phyloP scores from a whole-genome alignment of 495 filamentous ascomycete species.

The Penicillium egyptiacum region DNA sequence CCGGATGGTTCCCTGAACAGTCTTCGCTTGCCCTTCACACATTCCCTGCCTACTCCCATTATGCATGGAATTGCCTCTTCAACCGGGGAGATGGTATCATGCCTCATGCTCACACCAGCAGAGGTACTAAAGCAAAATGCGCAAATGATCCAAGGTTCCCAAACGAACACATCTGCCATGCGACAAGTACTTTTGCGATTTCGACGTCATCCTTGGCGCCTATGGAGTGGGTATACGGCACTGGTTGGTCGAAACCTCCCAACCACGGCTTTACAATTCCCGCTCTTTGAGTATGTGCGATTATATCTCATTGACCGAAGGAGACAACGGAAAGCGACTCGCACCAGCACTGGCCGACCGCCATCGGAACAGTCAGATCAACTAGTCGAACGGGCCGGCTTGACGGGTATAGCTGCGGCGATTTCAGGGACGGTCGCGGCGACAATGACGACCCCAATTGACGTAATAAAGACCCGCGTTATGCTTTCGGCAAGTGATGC shows the following conservation, averaged over 20 bases:
- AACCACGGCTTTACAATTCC: slow-evolving; percentile 86
- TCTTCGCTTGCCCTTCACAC: slow-evolving; percentile 33
- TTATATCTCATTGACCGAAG: slow-evolving; percentile 40
- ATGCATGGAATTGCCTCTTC: slow-evolving; percentile 72
- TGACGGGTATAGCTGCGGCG: slow-evolving; percentile 71
- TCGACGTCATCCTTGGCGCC: slow-evolving; percentile 22
- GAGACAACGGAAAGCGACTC: slow-evolving; percentile 17
- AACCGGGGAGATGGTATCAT: slow-evolving; percentile 75
- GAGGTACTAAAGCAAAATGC: slow-evolving; percentile 95
- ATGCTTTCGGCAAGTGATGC: slow-evolving; percentile 56
- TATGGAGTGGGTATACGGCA: slow-evolving; percentile 75
- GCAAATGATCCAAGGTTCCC: slow-evolving; percentile 56
- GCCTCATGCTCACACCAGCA: slow-evolving; percentile 80
- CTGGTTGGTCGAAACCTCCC: slow-evolving; percentile 79
- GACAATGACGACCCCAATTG: slow-evolving; percentile 73
- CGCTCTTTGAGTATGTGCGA: slow-evolving; percentile 73
- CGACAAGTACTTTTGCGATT: slow-evolving; percentile 56
- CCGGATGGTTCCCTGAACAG: slow-evolving; percentile 37
- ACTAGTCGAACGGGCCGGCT: slow-evolving; percentile 50
- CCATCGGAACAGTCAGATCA: slow-evolving; percentile 17
- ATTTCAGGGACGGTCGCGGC: slow-evolving; percentile 68
- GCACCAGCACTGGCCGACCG: not conserved
- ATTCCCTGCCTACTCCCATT: slow-evolving; percentile 57
- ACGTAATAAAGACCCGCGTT: slow-evolving; percentile 81
- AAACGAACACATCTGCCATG: slow-evolving; percentile 34